These are phyloP conservation scores for Lupinus albus DNA, from an alignment of 306 rosid species.

Conservation along the genomic window DNA sequence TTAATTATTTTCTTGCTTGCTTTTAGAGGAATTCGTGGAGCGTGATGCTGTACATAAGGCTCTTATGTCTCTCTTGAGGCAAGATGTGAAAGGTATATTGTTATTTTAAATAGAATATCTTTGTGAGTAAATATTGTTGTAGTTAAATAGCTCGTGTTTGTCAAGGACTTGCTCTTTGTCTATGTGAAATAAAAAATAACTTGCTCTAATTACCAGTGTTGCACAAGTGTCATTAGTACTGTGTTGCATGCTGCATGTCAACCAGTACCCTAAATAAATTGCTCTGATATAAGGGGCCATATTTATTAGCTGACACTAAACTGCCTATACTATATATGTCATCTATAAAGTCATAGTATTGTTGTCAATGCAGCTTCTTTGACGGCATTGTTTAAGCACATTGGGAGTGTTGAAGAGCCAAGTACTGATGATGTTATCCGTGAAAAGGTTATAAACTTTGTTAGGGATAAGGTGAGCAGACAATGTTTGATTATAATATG, in stretches of 20 bases:
- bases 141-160: neutral
- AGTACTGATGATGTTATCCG: constrained; percentile 74
- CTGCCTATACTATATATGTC: constrained; percentile 28
- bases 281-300: constrained; percentile 16
- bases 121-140: constrained; percentile 11
- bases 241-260: constrained; percentile 3
- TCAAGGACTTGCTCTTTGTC: constrained; percentile 8
- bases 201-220: constrained; percentile 12
- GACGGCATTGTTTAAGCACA: constrained; percentile 92
- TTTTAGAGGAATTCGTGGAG: constrained; percentile 92
- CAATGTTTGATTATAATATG: constrained; percentile 13
- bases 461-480: constrained; percentile 78
- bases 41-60: constrained; percentile 98
- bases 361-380: constrained; percentile 75
- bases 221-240: constrained; percentile 24
- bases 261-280: neutral
- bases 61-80: constrained; percentile 91
- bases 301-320: constrained; percentile 13
- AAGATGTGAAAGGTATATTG: constrained; percentile 86
- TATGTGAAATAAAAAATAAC: neutral
- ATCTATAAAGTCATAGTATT: constrained; percentile 35
- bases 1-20: constrained; percentile 9
- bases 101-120: constrained; percentile 11
- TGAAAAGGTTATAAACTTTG: constrained; percentile 85
- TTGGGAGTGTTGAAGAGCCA: constrained; percentile 79